Conservation (phyloP, 805 yeast species). For the Kodamaea hsintzibuensis region DNA sequence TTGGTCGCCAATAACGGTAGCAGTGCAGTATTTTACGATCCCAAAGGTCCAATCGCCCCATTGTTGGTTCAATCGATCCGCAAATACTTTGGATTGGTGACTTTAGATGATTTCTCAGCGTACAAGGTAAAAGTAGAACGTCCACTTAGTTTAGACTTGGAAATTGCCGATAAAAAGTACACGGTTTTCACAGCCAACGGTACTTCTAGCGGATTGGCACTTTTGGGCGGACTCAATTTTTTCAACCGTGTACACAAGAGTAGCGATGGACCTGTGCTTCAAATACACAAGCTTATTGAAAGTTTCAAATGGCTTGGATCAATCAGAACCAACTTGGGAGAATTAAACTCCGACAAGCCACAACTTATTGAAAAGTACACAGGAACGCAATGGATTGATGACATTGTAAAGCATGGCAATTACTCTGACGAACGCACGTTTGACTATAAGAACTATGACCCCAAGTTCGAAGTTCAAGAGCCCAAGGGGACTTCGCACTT, state of each 20-base stretch:
- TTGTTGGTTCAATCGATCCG: constrained; percentile 52
- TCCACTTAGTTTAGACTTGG: constrained; percentile 23
- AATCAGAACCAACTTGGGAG: constrained; percentile 85
- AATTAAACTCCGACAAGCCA: constrained; percentile 36
- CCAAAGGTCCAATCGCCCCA: constrained; percentile 70
- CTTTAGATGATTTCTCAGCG: constrained; percentile 60
- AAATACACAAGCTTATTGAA: constrained; percentile 73
- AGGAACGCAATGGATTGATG: constrained; percentile 56
- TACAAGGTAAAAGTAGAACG: constrained; percentile 54
- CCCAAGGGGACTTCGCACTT: constrained; percentile 92
- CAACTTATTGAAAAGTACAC: constrained; percentile 44
- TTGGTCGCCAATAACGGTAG: constrained; percentile 76
- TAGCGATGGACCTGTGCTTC: constrained; percentile 26
- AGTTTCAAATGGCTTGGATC: constrained; percentile 93
- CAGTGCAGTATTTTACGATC: constrained; percentile 78
- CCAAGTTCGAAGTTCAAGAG: constrained; percentile 73
- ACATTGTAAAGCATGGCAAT: constrained; percentile 40
- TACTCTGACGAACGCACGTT: constrained; percentile 59
- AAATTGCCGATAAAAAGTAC: constrained; percentile 16
- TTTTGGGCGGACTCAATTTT: constrained; percentile 71
- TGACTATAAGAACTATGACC: constrained; percentile 73
- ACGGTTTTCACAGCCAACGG: constrained; percentile 57
- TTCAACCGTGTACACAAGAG: constrained; percentile 41
- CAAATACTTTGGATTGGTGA: constrained; percentile 65
- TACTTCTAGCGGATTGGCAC: constrained; percentile 81